These are phyloP conservation scores for Hygrophorus russula DNA, from an alignment of 768 basidiomycete species.

Conservation along the genomic window DNA sequence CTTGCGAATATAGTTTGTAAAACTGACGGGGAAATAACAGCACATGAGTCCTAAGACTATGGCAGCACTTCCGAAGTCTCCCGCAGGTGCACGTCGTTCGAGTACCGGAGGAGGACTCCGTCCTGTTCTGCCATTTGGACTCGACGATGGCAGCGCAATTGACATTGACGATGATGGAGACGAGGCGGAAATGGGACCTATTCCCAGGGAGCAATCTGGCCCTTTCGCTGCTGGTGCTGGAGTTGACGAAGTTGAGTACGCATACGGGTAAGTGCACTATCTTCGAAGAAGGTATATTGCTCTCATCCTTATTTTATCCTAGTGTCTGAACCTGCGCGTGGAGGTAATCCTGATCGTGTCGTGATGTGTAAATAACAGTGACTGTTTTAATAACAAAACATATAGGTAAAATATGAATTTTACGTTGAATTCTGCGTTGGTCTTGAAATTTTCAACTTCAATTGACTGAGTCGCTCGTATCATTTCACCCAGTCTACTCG, in stretches of 20 bases:
- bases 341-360: background rate
- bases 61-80: conserved; percentile 87
- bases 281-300: too few relatives aligned
- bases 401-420: too few relatives aligned
- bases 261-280: conserved; percentile 53
- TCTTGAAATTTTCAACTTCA: too few relatives aligned
- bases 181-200: conserved; percentile 60
- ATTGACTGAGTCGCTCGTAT: too few relatives aligned
- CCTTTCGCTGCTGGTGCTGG: conserved; percentile 74
- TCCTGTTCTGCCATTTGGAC: conserved; percentile 62
- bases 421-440: too few relatives aligned
- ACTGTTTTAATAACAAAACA: too few relatives aligned
- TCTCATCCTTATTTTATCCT: background rate
- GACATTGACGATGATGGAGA: conserved; percentile 68
- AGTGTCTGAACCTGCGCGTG: background rate
- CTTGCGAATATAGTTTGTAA: conserved; percentile 2
- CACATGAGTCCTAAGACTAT: conserved; percentile 96
- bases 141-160: conserved; percentile 67
- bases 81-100: conserved; percentile 69
- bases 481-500: too few relatives aligned
- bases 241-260: conserved; percentile 86
- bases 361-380: too few relatives aligned
- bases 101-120: conserved; percentile 79
- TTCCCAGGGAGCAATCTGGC: conserved; percentile 57
- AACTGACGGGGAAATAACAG: conserved; percentile 26